A percentile compares a stretch with the other conserved stretches of the same genome.
These are phyloP conservation scores for Cicer chorassanicum DNA, from an alignment of 306 rosid species.

Conservation along the genomic window DNA sequence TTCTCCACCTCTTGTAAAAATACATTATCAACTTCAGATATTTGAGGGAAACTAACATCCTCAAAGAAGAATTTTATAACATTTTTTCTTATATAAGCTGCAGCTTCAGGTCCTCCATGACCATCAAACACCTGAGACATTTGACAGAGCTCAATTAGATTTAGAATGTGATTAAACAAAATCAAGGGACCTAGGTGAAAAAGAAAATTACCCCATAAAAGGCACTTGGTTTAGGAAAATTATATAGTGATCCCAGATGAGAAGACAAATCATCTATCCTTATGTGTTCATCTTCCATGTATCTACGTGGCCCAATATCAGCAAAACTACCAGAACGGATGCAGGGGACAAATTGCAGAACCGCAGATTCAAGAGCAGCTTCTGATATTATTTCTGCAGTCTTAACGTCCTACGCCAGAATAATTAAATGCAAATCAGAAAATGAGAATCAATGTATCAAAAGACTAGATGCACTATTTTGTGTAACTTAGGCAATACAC, in stretches of 20 bases:
- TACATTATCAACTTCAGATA: slow-evolving; percentile 59
- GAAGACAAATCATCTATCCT: slow-evolving; percentile 81
- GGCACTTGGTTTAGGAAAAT: slow-evolving; percentile 87
- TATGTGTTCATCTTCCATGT: slow-evolving; percentile 99
- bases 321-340: slow-evolving; percentile 97
- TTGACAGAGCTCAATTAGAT: slow-evolving; percentile 36
- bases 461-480: slow-evolving; percentile 15
- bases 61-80: slow-evolving; percentile 77
- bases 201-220: slow-evolving; percentile 79
- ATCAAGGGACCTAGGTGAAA: slow-evolving; percentile 11
- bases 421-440: slow-evolving; percentile 37
- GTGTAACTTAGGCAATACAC: not conserved
- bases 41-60: slow-evolving; percentile 72
- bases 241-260: slow-evolving; percentile 67
- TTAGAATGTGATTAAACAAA: slow-evolving; percentile 19
- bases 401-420: slow-evolving; percentile 61
- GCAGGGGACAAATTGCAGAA: slow-evolving; percentile 60
- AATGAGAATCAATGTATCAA: slow-evolving; percentile 30
- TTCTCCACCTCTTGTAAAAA: slow-evolving; percentile 69
- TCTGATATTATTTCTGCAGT: slow-evolving; percentile 56
- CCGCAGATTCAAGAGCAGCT: slow-evolving; percentile 53
- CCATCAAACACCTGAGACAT: slow-evolving; percentile 88
- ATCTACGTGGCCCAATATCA: slow-evolving; percentile 87
- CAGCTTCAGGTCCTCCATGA: slow-evolving; percentile 99
- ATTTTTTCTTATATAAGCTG: slow-evolving; percentile 78